Evolutionary conservation across 306 rosid species (phyloP), one percentile per base, ranked within the genome.

Genomic region (Fagus crenata): DNA sequence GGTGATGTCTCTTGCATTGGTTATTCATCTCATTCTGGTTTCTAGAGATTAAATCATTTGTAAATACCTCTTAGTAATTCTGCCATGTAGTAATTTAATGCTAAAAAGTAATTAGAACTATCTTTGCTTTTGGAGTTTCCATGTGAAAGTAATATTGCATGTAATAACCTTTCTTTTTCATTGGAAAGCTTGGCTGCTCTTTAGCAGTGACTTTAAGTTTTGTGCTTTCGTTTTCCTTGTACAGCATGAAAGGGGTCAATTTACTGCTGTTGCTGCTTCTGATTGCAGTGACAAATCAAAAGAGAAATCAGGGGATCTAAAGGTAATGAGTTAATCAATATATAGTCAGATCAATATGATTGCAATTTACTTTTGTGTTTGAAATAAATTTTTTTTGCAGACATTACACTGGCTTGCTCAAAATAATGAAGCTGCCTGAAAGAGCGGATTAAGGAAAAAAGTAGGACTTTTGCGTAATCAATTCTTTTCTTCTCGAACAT

Each of bases 361-460:
- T 67, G 8, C 8, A 9, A 55, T 71, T 68, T 76, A 76, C 18
- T 61, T 8, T 70, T 28, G 49, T 70, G 43, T 51, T 61, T 67
- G 9, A 53, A 37, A 73, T 77, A 36, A 42, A 53, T 22, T 32
- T 28, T 28, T 40, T 63, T 68, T 80, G 67, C 89, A 95, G 97
- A 92, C 93, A 3, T 36, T 90, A 72, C 97, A 97, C 75, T 86
- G 98, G 74, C 92, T 95, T 69, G 98, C 98, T 65, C 98, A 95
- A 92, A 95, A 95, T 83, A 97, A 97, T 33, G 98, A 95, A 82
- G 98, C 98, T 72, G 98, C 98, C 43, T 86, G 98, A 83, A 95
- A 95, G 82, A 92, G 98, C 78, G 86, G 98, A 73, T 72, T 92
- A 81, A 81, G 96, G 85, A 95, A 95, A 85, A 95, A 95, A 83